Evolutionary conservation across 2,329 filamentous ascomycete species (phyloP).

Genomic region (Nothopassalora personata): DNA sequence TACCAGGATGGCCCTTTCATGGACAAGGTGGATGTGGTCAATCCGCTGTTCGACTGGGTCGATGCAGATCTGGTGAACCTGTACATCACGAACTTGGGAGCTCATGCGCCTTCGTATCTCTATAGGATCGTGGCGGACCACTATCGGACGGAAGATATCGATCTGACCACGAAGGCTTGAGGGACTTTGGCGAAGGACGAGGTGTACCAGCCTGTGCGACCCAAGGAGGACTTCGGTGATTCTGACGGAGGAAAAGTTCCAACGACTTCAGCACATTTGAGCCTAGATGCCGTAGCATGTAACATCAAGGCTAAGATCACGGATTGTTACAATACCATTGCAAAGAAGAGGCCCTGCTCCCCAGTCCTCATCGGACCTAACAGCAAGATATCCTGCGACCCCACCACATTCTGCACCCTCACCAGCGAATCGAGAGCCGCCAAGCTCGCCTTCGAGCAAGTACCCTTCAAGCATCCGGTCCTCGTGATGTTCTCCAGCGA

Average conservation of each 20-base stretch:
- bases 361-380: conserved; percentile 6
- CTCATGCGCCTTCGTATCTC: conserved; percentile 65
- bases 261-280: too few species aligned
- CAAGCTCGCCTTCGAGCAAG: conserved; percentile 4
- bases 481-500: conserved; percentile 39
- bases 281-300: neutral
- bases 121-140: conserved; percentile 69
- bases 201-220: too few species aligned
- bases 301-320: conserved; percentile 8
- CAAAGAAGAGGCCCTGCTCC: neutral
- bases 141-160: conserved; percentile 67
- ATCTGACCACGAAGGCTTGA: conserved; percentile 31
- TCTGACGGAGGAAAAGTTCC: too few species aligned
- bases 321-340: neutral
- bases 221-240: too few species aligned
- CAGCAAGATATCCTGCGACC: neutral
- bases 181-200: too few species aligned
- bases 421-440: neutral
- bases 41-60: conserved; percentile 77
- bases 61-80: conserved; percentile 69
- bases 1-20: conserved; percentile 78
- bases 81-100: conserved; percentile 80
- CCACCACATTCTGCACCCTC: conserved; percentile 3
- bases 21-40: conserved; percentile 69
- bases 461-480: conserved; percentile 2